These are phyloP conservation scores for Rhypophila decipiens DNA, from an alignment of 495 filamentous ascomycete genomes.

Conservation along the genomic window DNA sequence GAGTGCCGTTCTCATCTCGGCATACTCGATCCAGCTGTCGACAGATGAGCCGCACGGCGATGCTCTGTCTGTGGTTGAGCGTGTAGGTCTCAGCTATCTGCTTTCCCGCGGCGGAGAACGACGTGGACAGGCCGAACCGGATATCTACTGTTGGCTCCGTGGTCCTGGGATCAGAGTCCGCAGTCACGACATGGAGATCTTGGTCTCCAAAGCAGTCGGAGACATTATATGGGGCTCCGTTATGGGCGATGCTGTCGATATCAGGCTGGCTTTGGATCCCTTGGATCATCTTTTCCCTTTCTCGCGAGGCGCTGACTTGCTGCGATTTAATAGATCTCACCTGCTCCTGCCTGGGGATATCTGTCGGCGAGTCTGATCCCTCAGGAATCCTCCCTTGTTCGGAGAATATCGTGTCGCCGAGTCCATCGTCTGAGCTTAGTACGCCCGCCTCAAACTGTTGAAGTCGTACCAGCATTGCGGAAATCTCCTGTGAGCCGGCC, in stretches of 20 bases:
- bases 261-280: background rate
- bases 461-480: background rate
- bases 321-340: slow-evolving; percentile 1
- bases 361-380: background rate
- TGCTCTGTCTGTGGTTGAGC: background rate
- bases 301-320: background rate
- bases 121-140: background rate
- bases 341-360: background rate
- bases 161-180: background rate
- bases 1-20: background rate
- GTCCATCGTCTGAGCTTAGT: background rate
- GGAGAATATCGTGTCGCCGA: background rate
- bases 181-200: background rate
- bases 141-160: background rate
- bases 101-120: background rate
- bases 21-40: slow-evolving; percentile 1
- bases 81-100: background rate
- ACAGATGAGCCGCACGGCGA: slow-evolving; percentile 1
- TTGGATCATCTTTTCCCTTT: background rate
- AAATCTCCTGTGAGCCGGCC: background rate
- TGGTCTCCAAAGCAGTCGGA: background rate
- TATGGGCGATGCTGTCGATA: background rate
- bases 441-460: background rate
- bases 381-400: background rate
- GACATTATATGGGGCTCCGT: background rate